Evolutionary conservation across 2,329 filamentous ascomycete genomes (phyloP).

Genomic region (Xylariaceae sp.): DNA sequence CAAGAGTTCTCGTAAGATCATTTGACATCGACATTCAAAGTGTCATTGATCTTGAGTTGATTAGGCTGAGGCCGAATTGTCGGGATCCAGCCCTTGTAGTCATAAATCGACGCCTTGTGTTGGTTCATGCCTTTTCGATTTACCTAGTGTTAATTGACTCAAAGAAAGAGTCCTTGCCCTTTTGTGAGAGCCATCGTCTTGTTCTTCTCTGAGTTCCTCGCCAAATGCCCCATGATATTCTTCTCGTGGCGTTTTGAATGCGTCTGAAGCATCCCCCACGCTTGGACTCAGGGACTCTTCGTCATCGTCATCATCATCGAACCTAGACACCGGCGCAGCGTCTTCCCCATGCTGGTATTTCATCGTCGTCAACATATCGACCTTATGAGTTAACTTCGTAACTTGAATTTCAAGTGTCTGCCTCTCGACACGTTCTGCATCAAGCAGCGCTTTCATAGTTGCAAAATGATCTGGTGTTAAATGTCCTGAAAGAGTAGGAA

Average conservation of each 20-base stretch:
- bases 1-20: neutral
- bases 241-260: conserved; percentile 52
- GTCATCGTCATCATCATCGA: conserved; percentile 42
- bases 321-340: conserved; percentile 35
- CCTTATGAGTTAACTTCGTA: conserved; percentile 47
- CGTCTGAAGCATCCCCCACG: conserved; percentile 40
- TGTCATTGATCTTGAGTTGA: conserved; percentile 1
- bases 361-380: conserved; percentile 42
- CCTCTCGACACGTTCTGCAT: conserved; percentile 56
- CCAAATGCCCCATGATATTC: conserved; percentile 44
- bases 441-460: conserved; percentile 50
- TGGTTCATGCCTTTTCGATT: conserved; percentile 27
- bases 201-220: conserved; percentile 40
- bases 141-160: conserved; percentile 55
- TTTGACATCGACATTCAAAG: neutral
- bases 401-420: conserved; percentile 56
- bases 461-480: conserved; percentile 48
- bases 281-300: conserved; percentile 27
- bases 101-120: conserved; percentile 29
- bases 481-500: conserved; percentile 38
- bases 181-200: conserved; percentile 39
- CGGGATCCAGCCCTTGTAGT: conserved; percentile 27
- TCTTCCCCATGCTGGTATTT: conserved; percentile 34
- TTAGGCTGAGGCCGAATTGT: neutral
- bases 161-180: conserved; percentile 64